Percentiles rank a stretch among this genome's conserved stretches.
These are phyloP conservation scores for Lachancea fermentati DNA, from an alignment of 805 yeast species.

Conservation along the genomic window DNA sequence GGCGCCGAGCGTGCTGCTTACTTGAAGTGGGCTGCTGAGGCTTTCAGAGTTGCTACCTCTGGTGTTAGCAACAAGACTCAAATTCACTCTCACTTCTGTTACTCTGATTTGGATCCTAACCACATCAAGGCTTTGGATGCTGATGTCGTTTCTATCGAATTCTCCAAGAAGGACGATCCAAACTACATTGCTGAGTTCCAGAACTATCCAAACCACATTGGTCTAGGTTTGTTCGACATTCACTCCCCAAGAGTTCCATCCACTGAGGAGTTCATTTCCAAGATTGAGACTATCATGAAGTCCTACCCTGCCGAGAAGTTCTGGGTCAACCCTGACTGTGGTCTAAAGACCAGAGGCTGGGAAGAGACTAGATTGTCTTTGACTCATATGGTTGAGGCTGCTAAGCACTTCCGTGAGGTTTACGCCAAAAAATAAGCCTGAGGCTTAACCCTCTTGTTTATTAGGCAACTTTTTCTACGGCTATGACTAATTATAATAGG, in stretches of 20 bases:
- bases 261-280: conserved; percentile 88
- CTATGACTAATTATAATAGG: conserved; percentile 5
- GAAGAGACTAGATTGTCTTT: conserved; percentile 91
- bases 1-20: conserved; percentile 95
- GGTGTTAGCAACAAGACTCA: conserved; percentile 94
- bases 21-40: conserved; percentile 98
- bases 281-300: conserved; percentile 91
- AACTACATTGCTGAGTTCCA: conserved; percentile 96
- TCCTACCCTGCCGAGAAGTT: conserved; percentile 96
- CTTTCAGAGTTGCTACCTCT: conserved; percentile 98
- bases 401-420: conserved; percentile 83
- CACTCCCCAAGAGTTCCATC: conserved; percentile 99
- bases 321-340: conserved; percentile 99
- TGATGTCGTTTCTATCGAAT: conserved; percentile 98
- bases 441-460: conserved; percentile 8
- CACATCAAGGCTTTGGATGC: conserved; percentile 99
- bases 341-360: conserved; percentile 99
- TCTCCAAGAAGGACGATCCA: conserved; percentile 99
- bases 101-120: conserved; percentile 99
- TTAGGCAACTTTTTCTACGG: conserved; percentile 2
- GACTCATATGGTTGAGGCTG: conserved; percentile 98
- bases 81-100: conserved; percentile 99
- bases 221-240: conserved; percentile 97
- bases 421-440: conserved; percentile 30
- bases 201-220: conserved; percentile 98